Base-by-base conservation (phyloP, 345 rosid species). In the Iberis pinnata region DNA sequence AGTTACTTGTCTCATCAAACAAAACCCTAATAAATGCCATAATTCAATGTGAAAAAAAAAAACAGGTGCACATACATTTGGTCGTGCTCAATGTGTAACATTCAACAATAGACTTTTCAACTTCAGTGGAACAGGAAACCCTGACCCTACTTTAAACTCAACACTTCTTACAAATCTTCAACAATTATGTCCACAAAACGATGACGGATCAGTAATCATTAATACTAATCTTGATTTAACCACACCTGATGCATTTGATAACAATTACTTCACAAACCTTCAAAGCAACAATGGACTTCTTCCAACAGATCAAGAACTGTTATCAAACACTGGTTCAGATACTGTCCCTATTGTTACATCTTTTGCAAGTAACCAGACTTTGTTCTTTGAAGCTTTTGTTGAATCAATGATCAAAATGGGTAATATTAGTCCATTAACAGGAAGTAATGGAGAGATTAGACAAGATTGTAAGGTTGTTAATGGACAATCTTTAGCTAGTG, bases 11-110 rank as follows among this genome's bases (percentile, higher is more conserved):
- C 31, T 29, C 8, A 16, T 18, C 5, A 37, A 59, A 47, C 36
- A 58, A 53, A 60, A 20, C 44, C 51, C 43, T 54, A 33, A 19
- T 12, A 22, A 12, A 45, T 52, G 18, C 19, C 18, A 37, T n/a
- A n/a, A 10, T 44, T 10, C 16, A 32, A 45, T 50, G 50, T 41
- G 29, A 19, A 20, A 10, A 32, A 54, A 84, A 85, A 19, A 20
- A 10, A 32, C 54, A 84, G 88, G 92, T 26, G 88, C 72, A 2
- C 88, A 84, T 56, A 84, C 92, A 7, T 80, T 80, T 62, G 92
- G 92, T 3, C 60, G 92, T 42, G 81, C 60, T 11, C 62, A 46
- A 16, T 84, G 88, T 12, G 4, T 10, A 9, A 43, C 58, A 0
- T 77, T 84, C 62, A 9, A 0, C 2, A n/a, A n/a, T 2, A 61